These are phyloP conservation scores for Paracorniculantispora psalliotae DNA, from an alignment of 2,329 filamentous ascomycete species.

Conservation along the genomic window DNA sequence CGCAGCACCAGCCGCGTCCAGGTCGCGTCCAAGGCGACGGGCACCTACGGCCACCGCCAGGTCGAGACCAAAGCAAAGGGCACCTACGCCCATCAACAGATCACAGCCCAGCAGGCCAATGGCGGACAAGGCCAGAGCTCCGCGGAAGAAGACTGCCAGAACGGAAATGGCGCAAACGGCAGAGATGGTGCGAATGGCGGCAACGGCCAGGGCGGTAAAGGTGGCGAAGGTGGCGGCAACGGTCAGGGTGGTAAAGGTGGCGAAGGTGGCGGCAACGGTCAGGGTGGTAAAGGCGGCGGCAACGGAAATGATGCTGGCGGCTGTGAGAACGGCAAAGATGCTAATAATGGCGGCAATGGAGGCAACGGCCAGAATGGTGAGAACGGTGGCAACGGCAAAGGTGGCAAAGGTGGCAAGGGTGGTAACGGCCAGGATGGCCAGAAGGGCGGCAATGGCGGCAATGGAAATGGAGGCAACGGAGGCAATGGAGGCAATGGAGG, in stretches of 20 bases:
- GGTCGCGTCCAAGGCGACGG: neutral
- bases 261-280: neutral
- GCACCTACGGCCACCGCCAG: neutral
- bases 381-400: neutral
- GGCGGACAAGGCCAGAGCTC: too few relatives aligned
- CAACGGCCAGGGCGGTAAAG: neutral
- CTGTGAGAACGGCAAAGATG: neutral
- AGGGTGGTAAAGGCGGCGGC: neutral
- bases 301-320: neutral
- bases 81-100: neutral
- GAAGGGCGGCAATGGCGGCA: neutral
- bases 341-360: neutral
- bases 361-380: neutral
- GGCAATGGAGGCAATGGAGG: neutral
- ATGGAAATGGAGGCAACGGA: too few relatives aligned
- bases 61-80: neutral
- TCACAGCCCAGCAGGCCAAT: too few relatives aligned
- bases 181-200: neutral
- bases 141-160: neutral
- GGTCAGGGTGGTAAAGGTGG: neutral
- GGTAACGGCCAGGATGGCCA: neutral
- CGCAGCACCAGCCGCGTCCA: neutral
- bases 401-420: neutral
- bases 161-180: neutral
- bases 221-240: neutral